Evolutionary conservation across 1,284 basidiomycete genomes (phyloP).

Genomic region (Trametes polyzona): DNA sequence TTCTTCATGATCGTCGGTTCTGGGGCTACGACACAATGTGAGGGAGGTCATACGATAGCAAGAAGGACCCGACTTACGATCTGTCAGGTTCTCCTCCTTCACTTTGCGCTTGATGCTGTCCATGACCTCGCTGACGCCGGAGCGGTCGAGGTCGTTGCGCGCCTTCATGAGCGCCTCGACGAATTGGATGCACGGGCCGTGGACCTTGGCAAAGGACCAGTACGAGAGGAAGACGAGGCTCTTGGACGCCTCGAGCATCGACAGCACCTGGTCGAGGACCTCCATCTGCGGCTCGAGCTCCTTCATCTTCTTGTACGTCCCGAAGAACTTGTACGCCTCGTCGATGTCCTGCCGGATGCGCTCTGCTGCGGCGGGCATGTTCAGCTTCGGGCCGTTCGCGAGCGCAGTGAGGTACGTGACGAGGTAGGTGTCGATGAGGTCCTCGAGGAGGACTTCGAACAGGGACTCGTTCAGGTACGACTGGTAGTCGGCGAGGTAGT

Average conservation of each 20-base stretch:
- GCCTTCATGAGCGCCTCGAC: constrained; percentile 90
- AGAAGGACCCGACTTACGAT: constrained; percentile 64
- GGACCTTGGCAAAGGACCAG: constrained; percentile 94
- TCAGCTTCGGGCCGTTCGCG: constrained; percentile 84
- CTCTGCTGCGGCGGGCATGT: constrained; percentile 84
- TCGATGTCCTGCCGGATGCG: constrained; percentile 85
- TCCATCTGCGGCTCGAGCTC: constrained; percentile 88
- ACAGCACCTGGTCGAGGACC: constrained; percentile 84
- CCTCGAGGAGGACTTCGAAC: constrained; percentile 91
- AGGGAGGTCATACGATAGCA: background rate
- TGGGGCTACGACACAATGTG: constrained; percentile 47
- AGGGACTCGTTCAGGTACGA: constrained; percentile 89
- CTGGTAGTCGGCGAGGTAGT: constrained; percentile 95
- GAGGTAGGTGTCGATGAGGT: constrained; percentile 91
- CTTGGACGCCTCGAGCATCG: constrained; percentile 87
- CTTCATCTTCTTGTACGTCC: constrained; percentile 74
- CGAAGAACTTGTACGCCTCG: constrained; percentile 82
- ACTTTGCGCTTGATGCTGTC: constrained; percentile 93
- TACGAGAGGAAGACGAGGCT: constrained; percentile 95
- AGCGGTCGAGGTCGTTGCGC: constrained; percentile 89
- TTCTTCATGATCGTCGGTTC: constrained; percentile 90
- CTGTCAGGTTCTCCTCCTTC: constrained; percentile 81
- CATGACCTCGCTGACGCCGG: constrained; percentile 90
- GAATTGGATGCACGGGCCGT: constrained; percentile 92
- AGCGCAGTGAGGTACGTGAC: constrained; percentile 91